Evolutionary conservation across 305 asterid species (phyloP), one percentile per base, ranked within the genome.

Genomic region (Striga hermonthica): DNA sequence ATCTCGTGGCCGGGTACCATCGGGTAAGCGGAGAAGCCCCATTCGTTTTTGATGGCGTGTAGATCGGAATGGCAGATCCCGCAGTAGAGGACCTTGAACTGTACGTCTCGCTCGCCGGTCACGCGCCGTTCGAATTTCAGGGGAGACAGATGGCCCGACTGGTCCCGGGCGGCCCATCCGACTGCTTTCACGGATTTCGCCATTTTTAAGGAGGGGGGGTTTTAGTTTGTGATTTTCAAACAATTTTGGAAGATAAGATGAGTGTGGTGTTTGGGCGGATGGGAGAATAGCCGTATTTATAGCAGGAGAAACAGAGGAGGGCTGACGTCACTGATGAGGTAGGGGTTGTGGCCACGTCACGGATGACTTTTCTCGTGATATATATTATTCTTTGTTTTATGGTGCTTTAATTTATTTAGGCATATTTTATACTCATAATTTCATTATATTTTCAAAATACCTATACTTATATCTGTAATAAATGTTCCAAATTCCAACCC

Each of bases 1-100:
- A 50, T 7, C 56, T 50, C 56, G 56, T 50, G 56, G 56, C 56
- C 56, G 56, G 56, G 56, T n/a, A 50, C 15, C 56, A 50, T 50
- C 34, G 56, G 56, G 56, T 50, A 50, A 9, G 6, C 31, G 34
- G 56, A 22, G 56, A 50, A 50, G 4, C 56, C 56, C 56, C 56
- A 50, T 3, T 50, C 56, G 56, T 50, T 50, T 12, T 50, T 50
- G 15, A 50, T 50, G 34, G 56, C 14, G 56, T 50, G 56, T 22
- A 50, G 56, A 50, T 50, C 56, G 31, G 56, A 50, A 3, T 50
- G 56, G 56, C 56, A 50, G 56, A 50, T 50, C 56, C 56, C 56
- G 56, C 56, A 49, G 56, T 49, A 49, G 22, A 49, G 56, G 4
- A 49, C 56, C 56, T 49, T 49, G 56, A 49, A 49, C 56, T 49